A percentile compares a stretch with the other conserved stretches of the same genome.
Evolutionary conservation across 257 asterid species (phyloP).

Genomic region (Striga asiatica): DNA sequence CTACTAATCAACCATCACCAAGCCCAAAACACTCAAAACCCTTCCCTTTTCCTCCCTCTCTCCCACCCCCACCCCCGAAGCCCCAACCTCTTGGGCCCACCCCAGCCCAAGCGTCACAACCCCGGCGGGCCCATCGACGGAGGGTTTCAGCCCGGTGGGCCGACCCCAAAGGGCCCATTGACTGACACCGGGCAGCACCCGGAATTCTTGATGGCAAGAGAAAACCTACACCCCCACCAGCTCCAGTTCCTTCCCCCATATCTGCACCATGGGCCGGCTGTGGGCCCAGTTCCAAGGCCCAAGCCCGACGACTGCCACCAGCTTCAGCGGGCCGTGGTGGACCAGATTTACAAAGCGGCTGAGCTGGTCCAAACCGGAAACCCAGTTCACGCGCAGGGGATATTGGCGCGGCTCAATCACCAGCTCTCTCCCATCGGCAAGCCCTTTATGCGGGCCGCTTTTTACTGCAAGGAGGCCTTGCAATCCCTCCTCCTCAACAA

Average conservation of each 20-base stretch:
- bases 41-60: conserved; percentile 47
- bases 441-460: conserved; percentile 91
- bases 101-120: conserved; percentile 56
- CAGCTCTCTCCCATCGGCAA: conserved; percentile 89
- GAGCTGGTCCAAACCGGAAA: conserved; percentile 84
- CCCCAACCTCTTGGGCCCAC: conserved; percentile 28
- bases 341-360: conserved; percentile 74
- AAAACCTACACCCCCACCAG: conserved; percentile 43
- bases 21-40: conserved; percentile 21
- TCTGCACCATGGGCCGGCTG: conserved; percentile 38
- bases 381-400: conserved; percentile 89
- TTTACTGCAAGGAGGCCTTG: conserved; percentile 10
- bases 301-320: too few species aligned
- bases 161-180: conserved; percentile 34
- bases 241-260: conserved; percentile 50
- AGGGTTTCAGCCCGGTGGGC: conserved; percentile 5
- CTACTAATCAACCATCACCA: conserved; percentile 45
- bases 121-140: conserved; percentile 18
- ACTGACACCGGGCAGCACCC: conserved; percentile 40
- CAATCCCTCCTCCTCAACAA: too few species aligned
- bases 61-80: conserved; percentile 36
- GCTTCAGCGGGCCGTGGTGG: conserved; percentile 59
- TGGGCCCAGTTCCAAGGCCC: too few species aligned
- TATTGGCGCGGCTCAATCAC: conserved; percentile 99
- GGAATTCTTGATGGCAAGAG: conserved; percentile 20